These are phyloP conservation scores for Echria macrotheca DNA, from an alignment of 495 filamentous ascomycete genomes.

Conservation along the genomic window DNA sequence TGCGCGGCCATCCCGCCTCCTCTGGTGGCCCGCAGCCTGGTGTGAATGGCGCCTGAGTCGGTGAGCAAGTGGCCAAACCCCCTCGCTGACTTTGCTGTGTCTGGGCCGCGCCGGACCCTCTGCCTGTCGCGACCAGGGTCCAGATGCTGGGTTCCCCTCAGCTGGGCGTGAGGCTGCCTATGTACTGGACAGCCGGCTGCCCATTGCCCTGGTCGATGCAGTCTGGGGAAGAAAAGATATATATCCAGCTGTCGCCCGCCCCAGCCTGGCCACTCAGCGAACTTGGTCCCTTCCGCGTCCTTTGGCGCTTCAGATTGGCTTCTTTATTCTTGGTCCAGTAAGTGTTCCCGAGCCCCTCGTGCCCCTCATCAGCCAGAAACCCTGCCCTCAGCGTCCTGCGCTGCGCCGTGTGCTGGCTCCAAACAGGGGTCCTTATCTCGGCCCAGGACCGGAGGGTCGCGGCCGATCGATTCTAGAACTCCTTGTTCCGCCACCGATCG, in stretches of 20 bases:
- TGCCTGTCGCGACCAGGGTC: not conserved
- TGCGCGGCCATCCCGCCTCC: not conserved
- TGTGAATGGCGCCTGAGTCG: not conserved
- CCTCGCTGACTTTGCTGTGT: not conserved
- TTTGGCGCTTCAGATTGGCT: not conserved
- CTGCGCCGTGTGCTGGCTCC: constrained; percentile 6
- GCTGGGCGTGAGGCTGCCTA: not conserved
- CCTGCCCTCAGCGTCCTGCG: not conserved
- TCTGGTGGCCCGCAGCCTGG: not conserved
- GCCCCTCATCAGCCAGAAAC: not conserved
- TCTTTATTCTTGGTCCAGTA: not conserved
- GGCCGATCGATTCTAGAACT: constrained; percentile 22
- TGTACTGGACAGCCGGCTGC: not conserved
- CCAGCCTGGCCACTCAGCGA: not conserved
- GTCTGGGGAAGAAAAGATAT: too few relatives aligned
- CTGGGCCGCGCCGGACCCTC: not conserved
- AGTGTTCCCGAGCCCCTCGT: not conserved
- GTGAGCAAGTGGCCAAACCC: not conserved
- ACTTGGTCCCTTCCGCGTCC: not conserved
- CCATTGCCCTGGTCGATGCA: too few relatives aligned
- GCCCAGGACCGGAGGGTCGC: constrained; percentile 13
- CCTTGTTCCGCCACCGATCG: constrained; percentile 14
- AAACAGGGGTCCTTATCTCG: constrained; percentile 16
- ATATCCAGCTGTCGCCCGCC: not conserved
- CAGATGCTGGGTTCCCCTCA: not conserved